Base-by-base conservation (phyloP, 2,329 filamentous ascomycete genomes). In the Chaetothyriales sp. region DNA sequence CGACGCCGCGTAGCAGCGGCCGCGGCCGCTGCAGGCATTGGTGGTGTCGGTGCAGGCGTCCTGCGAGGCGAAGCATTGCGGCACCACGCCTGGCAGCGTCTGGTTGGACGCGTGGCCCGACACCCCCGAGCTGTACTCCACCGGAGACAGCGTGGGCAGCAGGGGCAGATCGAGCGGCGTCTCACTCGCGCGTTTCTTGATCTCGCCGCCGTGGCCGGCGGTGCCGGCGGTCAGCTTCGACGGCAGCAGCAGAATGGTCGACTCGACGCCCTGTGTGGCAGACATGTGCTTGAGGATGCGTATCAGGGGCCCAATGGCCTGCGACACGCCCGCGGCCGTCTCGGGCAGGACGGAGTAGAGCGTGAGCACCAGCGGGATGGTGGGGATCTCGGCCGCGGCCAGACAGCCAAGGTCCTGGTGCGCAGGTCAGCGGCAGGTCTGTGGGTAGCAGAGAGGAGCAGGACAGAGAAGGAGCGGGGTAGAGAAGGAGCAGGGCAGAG, bases 11-110 rank as follows among this genome's bases (percentile, higher is more conserved):
- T 76, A 72, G 73, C 92, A 97, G 25, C 68, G 64, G 46, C 92
- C 92, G 67, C 92, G 89, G 51, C 84, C 81, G 13, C 85, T 87
- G 76, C 92, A 98, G 65, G 80, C 81, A 61, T 80, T 77, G 2
- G 92, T 98, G 43, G 72, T 73, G 52, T 75, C 74, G 48, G 77
- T 70, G 70, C 90, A 97, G 52, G 77, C 73, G 43, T 82, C 79
- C 60, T 81, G 70, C 1, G 82, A 82, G 49, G 73, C 66, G 73
- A 94, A 90, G 76, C 90, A 97, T 46, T 80, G 69, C 5, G 86
- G 83, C 46, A 89, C 74, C 20, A 68, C 63, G 22, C 73, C 68
- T 5, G 73, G 58, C 40, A 67, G 61, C 55, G 67, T 63, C 18
- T 56, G 61, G 49, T 68, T 63, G 50, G 70, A 64, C 44, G 68